These are phyloP conservation scores for Sistotremastrum suecicum DNA, from an alignment of 768 basidiomycete species.

Conservation along the genomic window DNA sequence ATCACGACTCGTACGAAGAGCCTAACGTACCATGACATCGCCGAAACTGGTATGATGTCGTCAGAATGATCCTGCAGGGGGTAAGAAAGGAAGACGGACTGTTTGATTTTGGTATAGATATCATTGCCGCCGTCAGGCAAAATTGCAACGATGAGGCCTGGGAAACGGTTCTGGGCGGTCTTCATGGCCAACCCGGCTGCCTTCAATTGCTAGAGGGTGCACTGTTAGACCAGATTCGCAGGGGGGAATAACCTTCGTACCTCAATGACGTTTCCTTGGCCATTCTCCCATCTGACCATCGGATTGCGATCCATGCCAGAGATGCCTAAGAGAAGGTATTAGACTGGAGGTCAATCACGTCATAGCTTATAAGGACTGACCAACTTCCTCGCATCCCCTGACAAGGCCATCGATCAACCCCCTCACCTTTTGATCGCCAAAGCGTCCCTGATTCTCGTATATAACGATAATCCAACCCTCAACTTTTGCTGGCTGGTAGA, in stretches of 20 bases:
- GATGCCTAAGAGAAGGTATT: conserved; percentile 34
- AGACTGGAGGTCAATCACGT: neutral
- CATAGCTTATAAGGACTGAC: conserved; percentile 24
- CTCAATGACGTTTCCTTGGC: conserved; percentile 38
- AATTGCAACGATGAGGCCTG: conserved; percentile 49
- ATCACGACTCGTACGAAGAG: neutral
- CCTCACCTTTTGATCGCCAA: conserved; percentile 30
- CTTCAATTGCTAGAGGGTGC: conserved; percentile 29
- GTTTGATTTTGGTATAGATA: conserved; percentile 64
- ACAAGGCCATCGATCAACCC: conserved; percentile 45
- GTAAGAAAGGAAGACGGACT: conserved; percentile 31
- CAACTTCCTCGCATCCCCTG: conserved; percentile 37
- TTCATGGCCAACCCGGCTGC: conserved; percentile 23
- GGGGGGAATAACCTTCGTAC: conserved; percentile 14
- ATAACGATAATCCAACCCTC: conserved; percentile 48
- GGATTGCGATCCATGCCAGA: conserved; percentile 29
- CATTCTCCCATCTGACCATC: conserved; percentile 39
- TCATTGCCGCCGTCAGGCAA: conserved; percentile 66
- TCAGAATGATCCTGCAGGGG: conserved; percentile 2
- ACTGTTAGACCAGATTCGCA: neutral
- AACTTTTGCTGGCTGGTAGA: conserved; percentile 42
- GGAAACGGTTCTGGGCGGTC: conserved; percentile 15
- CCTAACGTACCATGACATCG: conserved; percentile 36
- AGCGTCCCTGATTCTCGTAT: conserved; percentile 49
- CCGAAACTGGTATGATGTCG: conserved; percentile 39